These are phyloP conservation scores for Wallacemonas rigidus DNA, from an alignment of 208 protist genomes.

Conservation along the genomic window DNA sequence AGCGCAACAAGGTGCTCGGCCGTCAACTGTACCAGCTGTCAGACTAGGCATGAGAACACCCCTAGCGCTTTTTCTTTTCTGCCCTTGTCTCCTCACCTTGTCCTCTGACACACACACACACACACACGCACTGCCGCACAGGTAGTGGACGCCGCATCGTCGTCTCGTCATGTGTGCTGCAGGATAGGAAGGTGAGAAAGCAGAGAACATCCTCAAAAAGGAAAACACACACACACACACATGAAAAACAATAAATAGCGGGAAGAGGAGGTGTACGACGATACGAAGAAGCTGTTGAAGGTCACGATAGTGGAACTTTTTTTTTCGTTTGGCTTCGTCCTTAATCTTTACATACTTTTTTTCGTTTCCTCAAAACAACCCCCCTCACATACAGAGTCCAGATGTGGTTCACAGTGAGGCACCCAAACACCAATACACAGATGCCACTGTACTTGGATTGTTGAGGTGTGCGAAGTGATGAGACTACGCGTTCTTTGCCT, in stretches of 20 bases:
- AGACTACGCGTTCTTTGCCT: constrained; percentile 1
- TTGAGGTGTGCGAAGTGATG: not conserved
- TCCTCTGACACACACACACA: no score
- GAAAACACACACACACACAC: not conserved
- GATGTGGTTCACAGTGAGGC: not conserved
- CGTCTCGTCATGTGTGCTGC: no score
- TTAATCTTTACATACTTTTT: constrained; percentile 14
- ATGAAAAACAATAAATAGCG: not conserved
- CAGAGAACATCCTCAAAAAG: no score
- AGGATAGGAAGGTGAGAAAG: no score
- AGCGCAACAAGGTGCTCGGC: constrained; percentile 85
- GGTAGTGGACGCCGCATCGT: no score
- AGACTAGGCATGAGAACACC: constrained; percentile 30
- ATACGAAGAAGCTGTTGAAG: not conserved
- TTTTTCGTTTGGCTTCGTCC: constrained; percentile 26
- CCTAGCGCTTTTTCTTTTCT: constrained; percentile 20
- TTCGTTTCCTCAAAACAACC: not conserved
- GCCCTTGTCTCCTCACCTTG: not conserved
- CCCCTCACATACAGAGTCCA: not conserved
- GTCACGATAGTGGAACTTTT: constrained; percentile 1
- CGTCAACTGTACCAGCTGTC: constrained; percentile 73
- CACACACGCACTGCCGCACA: no score
- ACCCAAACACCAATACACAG: no score
- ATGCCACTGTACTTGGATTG: no score
- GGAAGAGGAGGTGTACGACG: no score